Conservation (phyloP, 306 rosid genomes). For the Quercus suber region DNA sequence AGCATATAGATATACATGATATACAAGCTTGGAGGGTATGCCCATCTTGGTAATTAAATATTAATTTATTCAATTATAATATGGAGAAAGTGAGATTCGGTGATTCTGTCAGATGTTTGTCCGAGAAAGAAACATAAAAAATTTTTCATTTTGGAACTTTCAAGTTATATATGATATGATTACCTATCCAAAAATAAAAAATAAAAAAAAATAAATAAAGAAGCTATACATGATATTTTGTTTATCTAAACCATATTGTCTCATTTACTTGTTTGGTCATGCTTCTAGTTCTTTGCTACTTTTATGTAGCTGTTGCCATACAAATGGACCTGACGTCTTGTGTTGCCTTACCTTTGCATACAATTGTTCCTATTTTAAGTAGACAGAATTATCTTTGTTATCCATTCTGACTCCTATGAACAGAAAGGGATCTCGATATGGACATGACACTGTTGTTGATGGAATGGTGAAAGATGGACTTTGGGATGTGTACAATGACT, state of each 20-base stretch:
- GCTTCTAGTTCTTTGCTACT: neutral
- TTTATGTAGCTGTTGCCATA: constrained; percentile 2
- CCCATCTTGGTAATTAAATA: neutral
- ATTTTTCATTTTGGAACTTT: neutral
- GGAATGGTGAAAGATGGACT: constrained; percentile 96
- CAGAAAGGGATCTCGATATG: constrained; percentile 87
- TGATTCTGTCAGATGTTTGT: neutral
- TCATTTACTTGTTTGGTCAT: neutral
- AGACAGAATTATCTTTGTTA: neutral
- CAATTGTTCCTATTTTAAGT: neutral
- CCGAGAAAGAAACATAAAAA: neutral
- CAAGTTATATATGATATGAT: neutral
- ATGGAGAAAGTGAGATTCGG: neutral
- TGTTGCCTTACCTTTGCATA: neutral
- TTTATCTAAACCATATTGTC: neutral
- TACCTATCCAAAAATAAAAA: too few species aligned
- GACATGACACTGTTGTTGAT: constrained; percentile 79
- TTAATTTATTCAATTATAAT: neutral
- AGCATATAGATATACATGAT: neutral
- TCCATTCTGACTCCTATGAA: constrained; percentile 15
- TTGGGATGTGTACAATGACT: constrained; percentile 94
- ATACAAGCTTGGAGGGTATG: neutral
- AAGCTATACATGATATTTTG: neutral
- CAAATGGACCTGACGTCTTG: constrained; percentile 15
- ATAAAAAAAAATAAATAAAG: too few species aligned